phyloP scores from a whole-genome alignment of 805 yeast genomes.

The Spathaspora gorwiae region DNA sequence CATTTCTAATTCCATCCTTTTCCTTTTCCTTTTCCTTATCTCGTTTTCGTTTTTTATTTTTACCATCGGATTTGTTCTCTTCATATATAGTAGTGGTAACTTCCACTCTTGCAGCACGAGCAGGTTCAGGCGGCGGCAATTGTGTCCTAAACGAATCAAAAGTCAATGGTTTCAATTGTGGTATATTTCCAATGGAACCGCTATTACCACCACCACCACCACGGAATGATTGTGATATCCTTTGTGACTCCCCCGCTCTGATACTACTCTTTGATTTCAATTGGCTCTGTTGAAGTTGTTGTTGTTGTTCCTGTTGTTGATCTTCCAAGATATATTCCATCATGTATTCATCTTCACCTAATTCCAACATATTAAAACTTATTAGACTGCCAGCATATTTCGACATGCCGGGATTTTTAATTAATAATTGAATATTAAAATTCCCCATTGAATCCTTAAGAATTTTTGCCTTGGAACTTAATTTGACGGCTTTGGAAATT shows the following conservation, averaged over 20 bases:
- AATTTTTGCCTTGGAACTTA: constrained; percentile 37
- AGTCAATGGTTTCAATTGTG: neutral
- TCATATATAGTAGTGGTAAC: constrained; percentile 1
- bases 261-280: neutral
- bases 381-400: constrained; percentile 35
- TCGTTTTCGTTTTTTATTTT: neutral
- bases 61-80: neutral
- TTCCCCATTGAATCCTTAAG: constrained; percentile 33
- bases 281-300: neutral
- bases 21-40: neutral
- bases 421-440: constrained; percentile 34
- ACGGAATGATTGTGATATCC: neutral
- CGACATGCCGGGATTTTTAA: constrained; percentile 24
- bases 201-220: neutral
- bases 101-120: neutral
- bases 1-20: constrained; percentile 17
- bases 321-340: constrained; percentile 3
- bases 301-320: constrained; percentile 1
- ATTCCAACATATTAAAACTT: constrained; percentile 37
- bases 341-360: constrained; percentile 7
- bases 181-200: neutral
- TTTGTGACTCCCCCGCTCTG: neutral
- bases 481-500: constrained; percentile 31
- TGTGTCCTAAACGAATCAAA: neutral
- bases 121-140: neutral